Conservation (phyloP, 768 basidiomycete genomes). For the Russula ochroleuca region DNA sequence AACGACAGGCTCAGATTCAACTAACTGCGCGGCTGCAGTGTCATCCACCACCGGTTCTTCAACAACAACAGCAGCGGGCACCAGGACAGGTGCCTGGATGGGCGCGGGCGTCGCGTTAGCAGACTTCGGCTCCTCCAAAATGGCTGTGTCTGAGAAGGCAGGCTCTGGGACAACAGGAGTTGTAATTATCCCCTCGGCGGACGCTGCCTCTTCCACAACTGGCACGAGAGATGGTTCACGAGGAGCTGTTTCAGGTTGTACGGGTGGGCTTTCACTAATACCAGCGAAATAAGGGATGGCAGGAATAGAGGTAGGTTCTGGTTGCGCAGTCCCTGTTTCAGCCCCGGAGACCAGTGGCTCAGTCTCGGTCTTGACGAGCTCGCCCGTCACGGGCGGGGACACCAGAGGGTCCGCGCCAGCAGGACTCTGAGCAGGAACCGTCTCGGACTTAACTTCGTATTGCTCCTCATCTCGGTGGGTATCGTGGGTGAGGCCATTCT, state of each 20-base stretch:
- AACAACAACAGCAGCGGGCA: neutral
- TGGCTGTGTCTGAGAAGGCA: neutral
- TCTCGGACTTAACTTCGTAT: neutral
- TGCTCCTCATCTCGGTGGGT: neutral
- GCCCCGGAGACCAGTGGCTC: conserved; percentile 10
- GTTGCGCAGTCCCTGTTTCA: conserved; percentile 8
- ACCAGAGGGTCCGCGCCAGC: conserved; percentile 11
- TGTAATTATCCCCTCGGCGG: neutral
- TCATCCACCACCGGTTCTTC: neutral
- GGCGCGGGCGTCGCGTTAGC: neutral
- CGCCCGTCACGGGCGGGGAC: conserved; percentile 34
- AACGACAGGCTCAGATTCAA: neutral
- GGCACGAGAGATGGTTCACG: neutral
- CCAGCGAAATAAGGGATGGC: conserved; percentile 1
- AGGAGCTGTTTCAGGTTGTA: conserved; percentile 30
- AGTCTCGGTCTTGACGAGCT: conserved; percentile 30
- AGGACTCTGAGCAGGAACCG: neutral
- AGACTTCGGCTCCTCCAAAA: neutral
- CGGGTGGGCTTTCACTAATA: conserved; percentile 24
- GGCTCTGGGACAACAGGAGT: neutral
- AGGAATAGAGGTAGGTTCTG: neutral
- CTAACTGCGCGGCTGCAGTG: neutral
- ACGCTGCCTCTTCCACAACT: neutral
- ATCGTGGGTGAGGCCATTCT: conserved; percentile 15
- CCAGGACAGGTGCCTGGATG: neutral